Evolutionary conservation across 2,329 filamentous ascomycete species (phyloP).

Genomic region (Colletotrichum lentis): DNA sequence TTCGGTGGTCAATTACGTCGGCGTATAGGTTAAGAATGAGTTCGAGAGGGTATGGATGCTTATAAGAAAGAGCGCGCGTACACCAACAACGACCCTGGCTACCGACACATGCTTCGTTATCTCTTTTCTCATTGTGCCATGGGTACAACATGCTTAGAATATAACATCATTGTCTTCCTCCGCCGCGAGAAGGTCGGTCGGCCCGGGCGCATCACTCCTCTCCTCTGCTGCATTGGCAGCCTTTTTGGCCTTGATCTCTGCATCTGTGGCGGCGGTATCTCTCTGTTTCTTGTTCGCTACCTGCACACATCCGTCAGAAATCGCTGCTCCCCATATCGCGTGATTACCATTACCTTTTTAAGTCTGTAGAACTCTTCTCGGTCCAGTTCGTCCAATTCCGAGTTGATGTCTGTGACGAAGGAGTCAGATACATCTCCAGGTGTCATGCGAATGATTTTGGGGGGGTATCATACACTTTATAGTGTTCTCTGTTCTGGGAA

Average conservation of each 20-base stretch:
- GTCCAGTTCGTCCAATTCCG: constrained; percentile 95
- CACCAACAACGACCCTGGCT: background rate
- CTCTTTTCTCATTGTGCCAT: background rate
- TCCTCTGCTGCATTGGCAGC: constrained; percentile 48
- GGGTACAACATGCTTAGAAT: constrained; percentile 61
- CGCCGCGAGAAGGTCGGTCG: constrained; percentile 74
- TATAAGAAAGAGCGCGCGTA: background rate
- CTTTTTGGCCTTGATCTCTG: constrained; percentile 75
- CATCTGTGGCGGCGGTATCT: constrained; percentile 75
- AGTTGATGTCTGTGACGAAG: constrained; percentile 81
- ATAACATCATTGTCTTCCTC: constrained; percentile 87
- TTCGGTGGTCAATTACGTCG: background rate
- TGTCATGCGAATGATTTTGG: background rate
- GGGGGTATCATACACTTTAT: constrained; percentile 78
- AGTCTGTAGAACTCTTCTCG: constrained; percentile 97
- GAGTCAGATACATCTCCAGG: constrained; percentile 17
- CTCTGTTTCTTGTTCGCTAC: constrained; percentile 85
- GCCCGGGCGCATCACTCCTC: constrained; percentile 52
- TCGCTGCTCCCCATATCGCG: too few relatives aligned
- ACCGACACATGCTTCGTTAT: background rate
- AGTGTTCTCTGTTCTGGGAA: constrained; percentile 97
- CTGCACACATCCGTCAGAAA: constrained; percentile 42
- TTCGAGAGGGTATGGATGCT: constrained; percentile 11
- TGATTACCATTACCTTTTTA: constrained; percentile 71
- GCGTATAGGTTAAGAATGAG: background rate